These are phyloP conservation scores for Gnaphalium uliginosum DNA, from an alignment of 129 eudicot species.

Conservation along the genomic window DNA sequence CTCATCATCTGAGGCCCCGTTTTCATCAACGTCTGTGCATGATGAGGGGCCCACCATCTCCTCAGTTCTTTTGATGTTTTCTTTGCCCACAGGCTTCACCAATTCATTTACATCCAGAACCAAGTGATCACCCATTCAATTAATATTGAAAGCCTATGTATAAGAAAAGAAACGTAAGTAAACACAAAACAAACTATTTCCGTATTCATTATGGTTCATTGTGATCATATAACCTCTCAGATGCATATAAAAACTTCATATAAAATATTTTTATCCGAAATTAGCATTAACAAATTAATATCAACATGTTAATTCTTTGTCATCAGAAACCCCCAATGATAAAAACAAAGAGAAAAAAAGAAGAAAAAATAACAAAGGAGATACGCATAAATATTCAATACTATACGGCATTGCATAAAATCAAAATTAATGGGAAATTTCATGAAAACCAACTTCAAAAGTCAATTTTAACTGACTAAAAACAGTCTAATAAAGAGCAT, in stretches of 20 bases:
- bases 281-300: neutral
- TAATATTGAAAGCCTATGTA: slow-evolving; percentile 6
- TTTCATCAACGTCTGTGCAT: slow-evolving; percentile 37
- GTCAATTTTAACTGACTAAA: neutral
- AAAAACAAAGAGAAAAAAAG: neutral
- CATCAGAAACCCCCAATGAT: neutral
- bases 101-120: slow-evolving; percentile 54
- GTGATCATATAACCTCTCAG: neutral
- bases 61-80: slow-evolving; percentile 29
- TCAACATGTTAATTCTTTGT: neutral
- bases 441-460: neutral
- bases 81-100: slow-evolving; percentile 42
- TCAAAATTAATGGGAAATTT: neutral
- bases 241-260: neutral
- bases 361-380: no score
- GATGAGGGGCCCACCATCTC: slow-evolving; percentile 53
- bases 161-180: neutral
- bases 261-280: neutral
- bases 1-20: slow-evolving; percentile 53
- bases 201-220: neutral
- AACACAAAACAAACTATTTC: neutral
- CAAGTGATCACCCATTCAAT: slow-evolving; percentile 53
- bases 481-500: neutral
- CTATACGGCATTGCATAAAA: slow-evolving; percentile 5
- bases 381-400: neutral